These are phyloP conservation scores for Schizochytrium sp. DNA, from an alignment of 108 stramenopile species.

Conservation along the genomic window DNA sequence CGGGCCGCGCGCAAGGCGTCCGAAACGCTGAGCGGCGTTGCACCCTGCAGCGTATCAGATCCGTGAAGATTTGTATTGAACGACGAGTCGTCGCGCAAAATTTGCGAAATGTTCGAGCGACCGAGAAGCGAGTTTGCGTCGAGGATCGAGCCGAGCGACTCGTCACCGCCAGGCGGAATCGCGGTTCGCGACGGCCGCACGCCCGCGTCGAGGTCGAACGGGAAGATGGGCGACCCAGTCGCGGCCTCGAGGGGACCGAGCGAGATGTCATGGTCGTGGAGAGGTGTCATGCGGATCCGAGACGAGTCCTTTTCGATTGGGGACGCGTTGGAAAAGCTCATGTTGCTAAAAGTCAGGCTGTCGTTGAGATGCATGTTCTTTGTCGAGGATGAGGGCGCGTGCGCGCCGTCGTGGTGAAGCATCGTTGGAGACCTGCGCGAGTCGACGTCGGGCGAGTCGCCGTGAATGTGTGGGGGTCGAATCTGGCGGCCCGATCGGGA, in stretches of 20 bases:
- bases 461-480: neutral
- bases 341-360: neutral
- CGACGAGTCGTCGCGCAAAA: neutral
- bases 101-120: neutral
- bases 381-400: neutral
- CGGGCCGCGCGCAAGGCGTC: neutral
- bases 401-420: neutral
- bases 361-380: neutral
- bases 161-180: neutral
- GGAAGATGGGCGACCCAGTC: neutral
- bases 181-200: neutral
- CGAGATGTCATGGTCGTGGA: neutral
- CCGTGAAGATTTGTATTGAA: neutral
- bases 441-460: neutral
- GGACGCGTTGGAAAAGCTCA: neutral
- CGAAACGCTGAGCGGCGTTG: neutral
- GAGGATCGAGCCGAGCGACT: neutral
- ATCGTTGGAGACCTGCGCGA: neutral
- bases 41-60: neutral
- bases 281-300: neutral
- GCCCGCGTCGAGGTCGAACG: neutral
- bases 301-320: neutral
- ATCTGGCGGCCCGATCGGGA: neutral
- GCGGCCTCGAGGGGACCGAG: neutral
- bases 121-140: neutral